A percentile compares a stretch with the other conserved stretches of the same genome.
These are phyloP conservation scores for Termitomyces bulborhizus DNA, from an alignment of 768 basidiomycete species.

Conservation along the genomic window DNA sequence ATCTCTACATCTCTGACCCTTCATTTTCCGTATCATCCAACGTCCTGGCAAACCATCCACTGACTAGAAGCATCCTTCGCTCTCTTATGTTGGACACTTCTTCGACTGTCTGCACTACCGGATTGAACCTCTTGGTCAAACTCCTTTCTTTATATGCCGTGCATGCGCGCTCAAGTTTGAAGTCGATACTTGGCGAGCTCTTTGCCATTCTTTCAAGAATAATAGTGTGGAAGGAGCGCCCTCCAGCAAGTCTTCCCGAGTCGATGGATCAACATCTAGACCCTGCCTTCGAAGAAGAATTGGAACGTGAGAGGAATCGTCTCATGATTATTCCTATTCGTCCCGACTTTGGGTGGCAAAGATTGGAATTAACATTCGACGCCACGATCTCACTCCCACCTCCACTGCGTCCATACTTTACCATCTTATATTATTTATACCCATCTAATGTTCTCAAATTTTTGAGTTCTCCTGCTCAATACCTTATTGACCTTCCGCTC, in stretches of 20 bases:
- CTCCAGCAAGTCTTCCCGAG: constrained; percentile 23
- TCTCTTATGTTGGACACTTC: constrained; percentile 74
- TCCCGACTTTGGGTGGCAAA: constrained; percentile 62
- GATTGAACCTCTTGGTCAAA: constrained; percentile 59
- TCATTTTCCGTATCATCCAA: constrained; percentile 43
- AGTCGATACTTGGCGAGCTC: constrained; percentile 54
- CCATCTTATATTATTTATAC: constrained; percentile 82
- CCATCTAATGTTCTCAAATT: constrained; percentile 86
- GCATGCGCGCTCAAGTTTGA: constrained; percentile 49
- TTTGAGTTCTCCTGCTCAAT: constrained; percentile 59
- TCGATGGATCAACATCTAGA: constrained; percentile 25
- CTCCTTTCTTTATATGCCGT: constrained; percentile 72
- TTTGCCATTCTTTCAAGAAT: constrained; percentile 64
- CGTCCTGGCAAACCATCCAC: constrained; percentile 51
- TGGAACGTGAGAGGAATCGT: constrained; percentile 30
- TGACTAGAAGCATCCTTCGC: constrained; percentile 58
- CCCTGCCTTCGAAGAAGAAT: constrained; percentile 32
- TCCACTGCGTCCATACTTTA: constrained; percentile 63
- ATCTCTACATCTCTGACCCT: constrained; percentile 50
- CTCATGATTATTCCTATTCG: constrained; percentile 31
- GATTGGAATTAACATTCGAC: constrained; percentile 56
- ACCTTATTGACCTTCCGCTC: constrained; percentile 46
- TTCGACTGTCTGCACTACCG: constrained; percentile 61
- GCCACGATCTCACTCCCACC: constrained; percentile 48
- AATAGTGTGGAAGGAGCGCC: constrained; percentile 67